phyloP scores from a whole-genome alignment of 2,329 filamentous ascomycete species.

The Ophiostoma fasciatum region DNA sequence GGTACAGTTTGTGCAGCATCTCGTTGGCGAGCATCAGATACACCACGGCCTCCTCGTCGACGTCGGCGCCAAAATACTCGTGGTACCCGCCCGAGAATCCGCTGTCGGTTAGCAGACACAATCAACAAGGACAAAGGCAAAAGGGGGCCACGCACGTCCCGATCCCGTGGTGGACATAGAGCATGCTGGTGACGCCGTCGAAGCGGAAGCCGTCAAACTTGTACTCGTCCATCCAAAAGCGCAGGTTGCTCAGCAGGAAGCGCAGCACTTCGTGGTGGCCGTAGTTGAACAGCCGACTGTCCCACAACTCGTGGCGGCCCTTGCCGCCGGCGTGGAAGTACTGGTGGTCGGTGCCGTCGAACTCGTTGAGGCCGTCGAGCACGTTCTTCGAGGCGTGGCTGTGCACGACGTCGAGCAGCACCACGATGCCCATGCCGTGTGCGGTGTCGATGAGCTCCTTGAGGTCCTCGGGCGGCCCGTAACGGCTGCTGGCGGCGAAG shows the following conservation, averaged over 20 bases:
- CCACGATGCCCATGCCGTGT: conserved; percentile 76
- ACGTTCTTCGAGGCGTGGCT: conserved; percentile 98
- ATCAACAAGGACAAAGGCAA: not conserved
- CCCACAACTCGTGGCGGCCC: conserved; percentile 86
- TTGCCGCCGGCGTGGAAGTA: conserved; percentile 86
- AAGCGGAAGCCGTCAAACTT: conserved; percentile 94
- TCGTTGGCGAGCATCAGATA: conserved; percentile 97
- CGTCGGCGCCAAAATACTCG: conserved; percentile 81
- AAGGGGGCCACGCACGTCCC: conserved; percentile 54
- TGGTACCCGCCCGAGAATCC: conserved; percentile 97
- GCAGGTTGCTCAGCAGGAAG: conserved; percentile 88
- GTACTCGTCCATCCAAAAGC: conserved; percentile 99
- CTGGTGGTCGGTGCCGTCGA: conserved; percentile 85
- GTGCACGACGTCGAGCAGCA: conserved; percentile 90
- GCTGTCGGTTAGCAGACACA: conserved; percentile 26
- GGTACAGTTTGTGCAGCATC: conserved; percentile 83
- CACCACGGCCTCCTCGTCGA: conserved; percentile 85
- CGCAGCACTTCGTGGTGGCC: conserved; percentile 84
- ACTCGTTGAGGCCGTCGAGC: conserved; percentile 85
- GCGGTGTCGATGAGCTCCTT: conserved; percentile 95
- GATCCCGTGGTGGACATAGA: conserved; percentile 91
- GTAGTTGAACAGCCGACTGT: conserved; percentile 95
- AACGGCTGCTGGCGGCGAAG: conserved; percentile 92
- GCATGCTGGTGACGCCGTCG: conserved; percentile 96
- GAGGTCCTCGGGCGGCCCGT: conserved; percentile 82